These are phyloP conservation scores for Sugiyamaella chiloensis DNA, from an alignment of 805 yeast species.

Conservation along the genomic window DNA sequence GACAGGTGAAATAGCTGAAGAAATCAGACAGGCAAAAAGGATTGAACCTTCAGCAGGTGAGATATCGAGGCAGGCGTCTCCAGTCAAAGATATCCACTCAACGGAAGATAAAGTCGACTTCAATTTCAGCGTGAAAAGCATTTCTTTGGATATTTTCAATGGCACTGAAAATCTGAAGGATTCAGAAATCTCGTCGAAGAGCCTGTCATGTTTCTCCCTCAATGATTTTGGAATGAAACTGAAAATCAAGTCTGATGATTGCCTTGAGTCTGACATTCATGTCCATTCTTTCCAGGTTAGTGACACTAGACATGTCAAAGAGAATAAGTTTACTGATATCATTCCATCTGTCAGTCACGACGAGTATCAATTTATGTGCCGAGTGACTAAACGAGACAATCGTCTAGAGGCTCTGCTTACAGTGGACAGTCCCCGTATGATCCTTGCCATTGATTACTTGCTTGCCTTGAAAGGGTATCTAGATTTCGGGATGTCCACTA, in stretches of 20 bases:
- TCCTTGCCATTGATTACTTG: slow-evolving; percentile 82
- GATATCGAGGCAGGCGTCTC: not conserved
- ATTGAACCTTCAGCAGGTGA: slow-evolving; percentile 10
- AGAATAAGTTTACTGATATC: slow-evolving; percentile 73
- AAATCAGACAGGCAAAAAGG: slow-evolving; percentile 21
- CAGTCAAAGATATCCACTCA: not conserved
- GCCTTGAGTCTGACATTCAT: slow-evolving; percentile 57
- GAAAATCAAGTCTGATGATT: slow-evolving; percentile 50
- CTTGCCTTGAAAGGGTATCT: slow-evolving; percentile 67
- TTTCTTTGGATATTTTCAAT: slow-evolving; percentile 49
- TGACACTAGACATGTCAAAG: slow-evolving; percentile 62
- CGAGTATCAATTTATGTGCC: slow-evolving; percentile 68
- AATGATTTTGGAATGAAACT: slow-evolving; percentile 54
- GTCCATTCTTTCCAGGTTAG: slow-evolving; percentile 72
- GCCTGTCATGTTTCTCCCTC: slow-evolving; percentile 57
- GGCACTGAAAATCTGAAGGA: slow-evolving; percentile 25
- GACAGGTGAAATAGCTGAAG: slow-evolving; percentile 43
- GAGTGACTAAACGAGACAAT: slow-evolving; percentile 37
- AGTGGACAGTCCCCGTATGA: slow-evolving; percentile 74
- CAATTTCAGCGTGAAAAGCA: slow-evolving; percentile 55
- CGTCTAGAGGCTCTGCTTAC: slow-evolving; percentile 54
- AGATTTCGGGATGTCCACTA: slow-evolving; percentile 44
- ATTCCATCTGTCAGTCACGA: slow-evolving; percentile 66
- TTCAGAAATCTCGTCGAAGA: slow-evolving; percentile 27
- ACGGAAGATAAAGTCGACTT: slow-evolving; percentile 36